Percentiles rank a stretch among this genome's conserved stretches.
Conservation (phyloP, 2,329 filamentous ascomycete species). For the Aureobasidium namibiae region DNA sequence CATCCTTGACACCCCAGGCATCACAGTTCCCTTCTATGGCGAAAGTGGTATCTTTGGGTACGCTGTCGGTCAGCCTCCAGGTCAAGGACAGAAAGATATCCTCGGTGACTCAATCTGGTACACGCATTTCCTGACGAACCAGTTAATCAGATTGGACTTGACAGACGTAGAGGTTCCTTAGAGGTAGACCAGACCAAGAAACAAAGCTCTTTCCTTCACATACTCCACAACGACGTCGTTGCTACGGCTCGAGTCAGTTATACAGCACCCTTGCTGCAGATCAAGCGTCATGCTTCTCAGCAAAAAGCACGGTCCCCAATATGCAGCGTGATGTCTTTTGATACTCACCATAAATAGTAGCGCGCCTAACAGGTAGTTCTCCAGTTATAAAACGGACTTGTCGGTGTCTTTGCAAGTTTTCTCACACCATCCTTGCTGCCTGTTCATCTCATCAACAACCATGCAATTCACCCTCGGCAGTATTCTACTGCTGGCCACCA, state of each 20-base stretch:
- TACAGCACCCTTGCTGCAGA: background rate
- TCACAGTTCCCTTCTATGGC: background rate
- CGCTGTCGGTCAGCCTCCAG: background rate
- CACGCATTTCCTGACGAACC: background rate
- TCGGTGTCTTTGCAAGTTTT: background rate
- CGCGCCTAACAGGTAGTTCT: background rate
- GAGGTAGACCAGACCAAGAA: background rate
- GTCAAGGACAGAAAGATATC: background rate
- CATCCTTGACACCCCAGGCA: background rate
- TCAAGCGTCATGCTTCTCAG: background rate
- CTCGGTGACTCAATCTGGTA: background rate
- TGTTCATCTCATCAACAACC: background rate
- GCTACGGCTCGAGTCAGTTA: background rate
- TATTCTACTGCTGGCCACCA: background rate
- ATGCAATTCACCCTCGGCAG: background rate
- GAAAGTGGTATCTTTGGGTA: background rate
- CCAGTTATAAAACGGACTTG: background rate
- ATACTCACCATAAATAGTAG: background rate
- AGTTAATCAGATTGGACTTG: conserved; percentile 3
- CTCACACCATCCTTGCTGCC: background rate
- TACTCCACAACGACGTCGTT: background rate
- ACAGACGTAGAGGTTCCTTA: background rate
- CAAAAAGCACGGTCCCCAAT: background rate
- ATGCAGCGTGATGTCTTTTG: background rate
- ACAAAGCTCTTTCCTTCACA: background rate